phyloP scores from a whole-genome alignment of 2,329 filamentous ascomycete species.

The Aspergillus floridensis region DNA sequence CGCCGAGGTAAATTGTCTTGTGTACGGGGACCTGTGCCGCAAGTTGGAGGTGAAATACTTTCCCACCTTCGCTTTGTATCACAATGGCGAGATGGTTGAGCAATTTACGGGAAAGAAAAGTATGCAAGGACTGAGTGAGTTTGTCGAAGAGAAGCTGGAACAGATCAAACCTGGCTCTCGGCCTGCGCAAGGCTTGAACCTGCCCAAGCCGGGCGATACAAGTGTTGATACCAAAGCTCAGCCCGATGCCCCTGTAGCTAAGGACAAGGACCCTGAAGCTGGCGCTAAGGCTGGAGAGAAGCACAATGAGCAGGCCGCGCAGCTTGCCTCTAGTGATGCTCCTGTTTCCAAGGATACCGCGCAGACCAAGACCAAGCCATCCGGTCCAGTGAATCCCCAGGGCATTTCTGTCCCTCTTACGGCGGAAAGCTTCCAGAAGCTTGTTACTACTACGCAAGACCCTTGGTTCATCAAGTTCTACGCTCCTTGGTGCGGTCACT shows the following conservation, averaged over 20 bases:
- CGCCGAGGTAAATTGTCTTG: slow-evolving; percentile 79
- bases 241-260: slow-evolving; percentile 39
- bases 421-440: slow-evolving; percentile 78
- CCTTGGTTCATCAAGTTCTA: slow-evolving; percentile 99
- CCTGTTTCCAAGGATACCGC: slow-evolving; percentile 36
- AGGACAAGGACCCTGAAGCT: slow-evolving; percentile 43
- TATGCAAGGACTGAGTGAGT: slow-evolving; percentile 63
- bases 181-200: slow-evolving; percentile 61
- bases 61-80: slow-evolving; percentile 76
- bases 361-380: slow-evolving; percentile 49
- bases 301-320: slow-evolving; percentile 40
- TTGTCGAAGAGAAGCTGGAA: slow-evolving; percentile 75
- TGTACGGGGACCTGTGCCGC: slow-evolving; percentile 73
- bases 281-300: slow-evolving; percentile 41
- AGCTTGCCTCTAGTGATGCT: slow-evolving; percentile 21
- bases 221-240: slow-evolving; percentile 44
- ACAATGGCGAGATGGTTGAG: slow-evolving; percentile 69
- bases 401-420: slow-evolving; percentile 74
- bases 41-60: slow-evolving; percentile 66
- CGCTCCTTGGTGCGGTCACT: slow-evolving; percentile 95
- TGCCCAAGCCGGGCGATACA: slow-evolving; percentile 69
- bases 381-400: slow-evolving; percentile 66
- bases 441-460: slow-evolving; percentile 82
- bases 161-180: slow-evolving; percentile 76
- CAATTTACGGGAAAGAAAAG: slow-evolving; percentile 64